phyloP scores from a whole-genome alignment of 2,329 filamentous ascomycete species.

The Alternaria tenuissima region DNA sequence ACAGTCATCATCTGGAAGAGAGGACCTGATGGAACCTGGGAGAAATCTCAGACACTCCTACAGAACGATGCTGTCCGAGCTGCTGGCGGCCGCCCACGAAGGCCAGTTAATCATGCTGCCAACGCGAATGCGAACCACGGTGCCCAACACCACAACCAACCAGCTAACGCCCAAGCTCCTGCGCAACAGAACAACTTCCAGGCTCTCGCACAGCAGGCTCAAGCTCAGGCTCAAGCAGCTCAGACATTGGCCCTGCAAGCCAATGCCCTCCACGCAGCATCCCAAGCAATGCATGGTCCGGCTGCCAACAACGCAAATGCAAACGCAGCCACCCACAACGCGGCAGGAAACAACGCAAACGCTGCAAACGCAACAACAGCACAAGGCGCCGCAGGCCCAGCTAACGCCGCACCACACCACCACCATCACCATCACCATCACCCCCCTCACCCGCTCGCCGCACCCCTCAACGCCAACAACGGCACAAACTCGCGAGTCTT shows the following conservation, averaged over 20 bases:
- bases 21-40: conserved; percentile 85
- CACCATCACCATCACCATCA: conserved; percentile 45
- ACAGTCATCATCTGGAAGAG: conserved; percentile 95
- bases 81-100: conserved; percentile 55
- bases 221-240: conserved; percentile 47
- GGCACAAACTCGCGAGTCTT: conserved; percentile 72
- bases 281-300: conserved; percentile 37
- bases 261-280: conserved; percentile 47
- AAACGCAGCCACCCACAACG: conserved; percentile 8
- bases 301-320: conserved; percentile 20
- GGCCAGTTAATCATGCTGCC: conserved; percentile 34
- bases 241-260: conserved; percentile 46
- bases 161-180: conserved; percentile 18
- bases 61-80: conserved; percentile 72
- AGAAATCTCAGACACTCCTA: conserved; percentile 74
- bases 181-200: conserved; percentile 43
- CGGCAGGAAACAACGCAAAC: not conserved
- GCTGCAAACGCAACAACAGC: conserved; percentile 19
- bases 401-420: conserved; percentile 28
- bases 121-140: conserved; percentile 29
- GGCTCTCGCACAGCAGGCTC: conserved; percentile 47
- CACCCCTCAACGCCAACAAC: conserved; percentile 25
- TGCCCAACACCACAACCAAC: conserved; percentile 27
- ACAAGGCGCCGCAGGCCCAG: conserved; percentile 21
- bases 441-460: conserved; percentile 37